These are phyloP conservation scores for Leishmania aethiopica DNA, from an alignment of 208 protist genomes.

Conservation along the genomic window DNA sequence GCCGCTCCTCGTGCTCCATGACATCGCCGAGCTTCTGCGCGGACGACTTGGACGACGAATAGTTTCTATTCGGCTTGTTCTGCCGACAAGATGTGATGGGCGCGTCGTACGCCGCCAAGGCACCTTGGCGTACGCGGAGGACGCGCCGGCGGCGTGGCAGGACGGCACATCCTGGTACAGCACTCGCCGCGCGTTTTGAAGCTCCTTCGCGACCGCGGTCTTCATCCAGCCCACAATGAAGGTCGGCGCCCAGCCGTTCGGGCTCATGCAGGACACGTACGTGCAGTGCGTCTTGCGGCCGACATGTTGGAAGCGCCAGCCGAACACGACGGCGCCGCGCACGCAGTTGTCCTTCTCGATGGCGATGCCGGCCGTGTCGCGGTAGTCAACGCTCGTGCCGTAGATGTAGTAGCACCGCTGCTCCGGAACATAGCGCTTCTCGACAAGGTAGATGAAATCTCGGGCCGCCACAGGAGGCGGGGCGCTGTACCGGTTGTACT, in stretches of 20 bases:
- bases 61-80: slow-evolving; percentile 6
- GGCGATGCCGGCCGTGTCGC: slow-evolving; percentile 15
- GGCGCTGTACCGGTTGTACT: slow-evolving; percentile 71
- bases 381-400: slow-evolving; percentile 75
- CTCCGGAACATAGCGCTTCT: slow-evolving; percentile 73
- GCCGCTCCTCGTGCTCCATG: slow-evolving; percentile 32
- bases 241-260: slow-evolving; percentile 82
- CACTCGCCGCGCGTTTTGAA: slow-evolving; percentile 58
- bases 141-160: neutral
- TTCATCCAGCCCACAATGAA: slow-evolving; percentile 90
- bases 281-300: slow-evolving; percentile 54
- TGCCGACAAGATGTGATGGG: slow-evolving; percentile 1
- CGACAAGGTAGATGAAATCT: slow-evolving; percentile 75
- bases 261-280: slow-evolving; percentile 86
- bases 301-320: slow-evolving; percentile 61
- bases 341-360: slow-evolving; percentile 42
- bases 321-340: slow-evolving; percentile 56
- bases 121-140: slow-evolving; percentile 7
- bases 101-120: neutral
- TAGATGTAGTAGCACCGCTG: slow-evolving; percentile 79
- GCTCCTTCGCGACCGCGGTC: slow-evolving; percentile 80
- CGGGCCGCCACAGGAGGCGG: slow-evolving; percentile 72
- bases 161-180: slow-evolving; percentile 51
- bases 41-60: slow-evolving; percentile 8
- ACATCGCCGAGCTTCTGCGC: neutral